These are phyloP conservation scores for Coemansia sp. DNA, from an alignment of 192 early-diverging fungal species.

Conservation along the genomic window DNA sequence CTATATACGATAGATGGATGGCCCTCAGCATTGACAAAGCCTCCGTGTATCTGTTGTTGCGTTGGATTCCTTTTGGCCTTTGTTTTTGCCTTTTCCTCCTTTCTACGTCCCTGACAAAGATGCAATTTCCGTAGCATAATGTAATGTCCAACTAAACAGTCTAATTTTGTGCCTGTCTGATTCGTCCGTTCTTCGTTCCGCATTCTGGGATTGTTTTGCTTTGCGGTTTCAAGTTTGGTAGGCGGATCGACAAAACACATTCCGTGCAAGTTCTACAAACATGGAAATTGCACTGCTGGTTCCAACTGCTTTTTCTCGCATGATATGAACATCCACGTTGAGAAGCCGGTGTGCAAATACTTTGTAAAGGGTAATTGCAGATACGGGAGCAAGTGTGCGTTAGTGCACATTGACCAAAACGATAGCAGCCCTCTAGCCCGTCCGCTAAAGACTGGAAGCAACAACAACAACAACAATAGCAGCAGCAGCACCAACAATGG, in stretches of 20 bases:
- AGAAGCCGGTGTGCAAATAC: conserved; percentile 73
- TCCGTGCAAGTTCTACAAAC: conserved; percentile 81
- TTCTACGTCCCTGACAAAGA: neutral
- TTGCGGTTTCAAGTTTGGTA: conserved; percentile 16
- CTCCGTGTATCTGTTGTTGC: neutral
- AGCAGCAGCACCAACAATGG: neutral
- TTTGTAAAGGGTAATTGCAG: conserved; percentile 80
- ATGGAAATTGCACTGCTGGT: conserved; percentile 75
- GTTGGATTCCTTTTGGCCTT: neutral
- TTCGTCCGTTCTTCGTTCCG: neutral
- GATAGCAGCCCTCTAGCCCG: conserved; percentile 5
- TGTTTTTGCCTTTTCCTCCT: neutral
- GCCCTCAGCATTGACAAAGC: neutral
- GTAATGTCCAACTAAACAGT: neutral
- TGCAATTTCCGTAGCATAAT: neutral
- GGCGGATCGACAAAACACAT: conserved; percentile 61
- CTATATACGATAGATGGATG: too few relatives aligned
- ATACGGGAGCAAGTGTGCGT: conserved; percentile 75
- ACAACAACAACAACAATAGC: neutral
- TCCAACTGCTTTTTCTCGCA: conserved; percentile 76
- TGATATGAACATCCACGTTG: conserved; percentile 62
- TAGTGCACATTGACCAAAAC: conserved; percentile 39
- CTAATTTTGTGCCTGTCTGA: conserved; percentile 8
- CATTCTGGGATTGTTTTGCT: conserved; percentile 3
- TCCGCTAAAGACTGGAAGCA: conserved; percentile 7